These are phyloP conservation scores for Leishmania lainsoni DNA, from an alignment of 208 protist genomes.

Conservation along the genomic window DNA sequence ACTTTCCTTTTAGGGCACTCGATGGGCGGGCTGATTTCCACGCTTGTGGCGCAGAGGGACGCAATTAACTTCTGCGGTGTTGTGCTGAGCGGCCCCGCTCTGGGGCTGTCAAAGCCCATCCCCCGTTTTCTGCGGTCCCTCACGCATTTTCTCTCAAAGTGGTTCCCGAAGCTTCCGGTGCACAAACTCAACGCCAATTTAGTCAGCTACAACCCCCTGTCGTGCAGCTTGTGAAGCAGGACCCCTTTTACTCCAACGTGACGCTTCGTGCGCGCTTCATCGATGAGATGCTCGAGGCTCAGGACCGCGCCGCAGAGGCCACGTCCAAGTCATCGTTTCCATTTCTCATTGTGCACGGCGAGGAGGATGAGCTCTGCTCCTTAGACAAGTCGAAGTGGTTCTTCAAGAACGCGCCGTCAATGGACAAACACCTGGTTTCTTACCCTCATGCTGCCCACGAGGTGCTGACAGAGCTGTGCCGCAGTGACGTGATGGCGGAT, in stretches of 20 bases:
- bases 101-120: constrained; percentile 20
- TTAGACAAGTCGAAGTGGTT: constrained; percentile 45
- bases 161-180: constrained; percentile 53
- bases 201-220: constrained; percentile 56
- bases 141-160: constrained; percentile 30
- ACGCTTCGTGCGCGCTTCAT: constrained; percentile 51
- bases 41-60: constrained; percentile 51
- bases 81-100: constrained; percentile 67
- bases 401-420: constrained; percentile 37
- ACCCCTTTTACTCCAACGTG: constrained; percentile 51
- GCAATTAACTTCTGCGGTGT: constrained; percentile 35
- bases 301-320: constrained; percentile 36
- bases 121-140: constrained; percentile 26
- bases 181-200: constrained; percentile 27
- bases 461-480: constrained; percentile 65
- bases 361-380: constrained; percentile 50
- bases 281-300: constrained; percentile 48
- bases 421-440: constrained; percentile 51
- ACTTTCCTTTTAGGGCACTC: constrained; percentile 77
- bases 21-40: constrained; percentile 76
- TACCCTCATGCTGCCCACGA: constrained; percentile 60
- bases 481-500: constrained; percentile 52
- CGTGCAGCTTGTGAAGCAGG: constrained; percentile 58
- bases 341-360: constrained; percentile 70
- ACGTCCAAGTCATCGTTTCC: constrained; percentile 41